Conservation (phyloP, 441 rosid species). For the Pelargonium cotyledonis region DNA sequence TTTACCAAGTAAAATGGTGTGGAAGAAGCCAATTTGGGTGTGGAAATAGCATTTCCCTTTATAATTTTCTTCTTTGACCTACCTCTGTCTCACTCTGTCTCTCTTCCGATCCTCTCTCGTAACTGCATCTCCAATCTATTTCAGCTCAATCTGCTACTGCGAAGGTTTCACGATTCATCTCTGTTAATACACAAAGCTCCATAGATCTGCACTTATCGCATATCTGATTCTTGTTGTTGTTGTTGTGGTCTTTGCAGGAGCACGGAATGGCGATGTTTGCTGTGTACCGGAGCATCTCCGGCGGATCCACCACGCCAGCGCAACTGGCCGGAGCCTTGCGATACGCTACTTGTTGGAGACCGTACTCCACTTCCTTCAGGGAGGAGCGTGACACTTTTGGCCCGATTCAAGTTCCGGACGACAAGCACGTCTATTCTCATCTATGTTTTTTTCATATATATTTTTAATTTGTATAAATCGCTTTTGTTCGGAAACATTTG, state of each 20-base stretch:
- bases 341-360: slow-evolving; percentile 43
- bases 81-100: neutral
- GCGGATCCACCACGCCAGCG: slow-evolving; percentile 28
- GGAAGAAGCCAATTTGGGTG: no score
- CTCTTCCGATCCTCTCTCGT: neutral
- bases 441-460: no score
- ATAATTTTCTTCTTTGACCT: no score
- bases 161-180: neutral
- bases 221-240: slow-evolving; percentile 8
- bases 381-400: slow-evolving; percentile 94
- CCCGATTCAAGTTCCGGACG: slow-evolving; percentile 76
- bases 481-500: no score
- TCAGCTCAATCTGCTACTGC: neutral
- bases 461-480: no score
- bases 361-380: slow-evolving; percentile 57
- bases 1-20: no score
- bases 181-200: neutral
- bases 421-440: slow-evolving; percentile 47
- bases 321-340: slow-evolving; percentile 34
- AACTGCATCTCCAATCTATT: neutral
- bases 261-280: slow-evolving; percentile 44
- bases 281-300: slow-evolving; percentile 47
- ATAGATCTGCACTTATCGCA: neutral
- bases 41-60: no score
- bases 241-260: slow-evolving; percentile 20